These are phyloP conservation scores for Mortierella sp. DNA, from an alignment of 371 early-diverging fungal species.

Conservation along the genomic window DNA sequence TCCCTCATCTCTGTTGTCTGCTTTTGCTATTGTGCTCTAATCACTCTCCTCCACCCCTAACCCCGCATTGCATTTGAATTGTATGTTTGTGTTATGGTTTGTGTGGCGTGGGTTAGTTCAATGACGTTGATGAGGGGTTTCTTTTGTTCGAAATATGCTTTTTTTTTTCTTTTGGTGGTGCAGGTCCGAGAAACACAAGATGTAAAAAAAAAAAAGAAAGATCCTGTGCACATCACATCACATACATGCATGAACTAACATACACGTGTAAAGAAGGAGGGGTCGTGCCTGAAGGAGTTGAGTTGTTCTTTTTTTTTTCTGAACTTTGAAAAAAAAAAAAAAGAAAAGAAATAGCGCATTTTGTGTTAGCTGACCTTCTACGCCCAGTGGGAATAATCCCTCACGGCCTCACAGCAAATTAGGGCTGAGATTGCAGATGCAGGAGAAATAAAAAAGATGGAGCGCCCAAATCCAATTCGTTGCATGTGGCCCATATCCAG, in stretches of 20 bases:
- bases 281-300: background rate
- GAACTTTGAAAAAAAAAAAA: background rate
- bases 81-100: background rate
- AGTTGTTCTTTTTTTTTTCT: background rate
- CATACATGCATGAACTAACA: no score
- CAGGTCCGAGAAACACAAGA: background rate
- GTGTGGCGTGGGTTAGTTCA: background rate
- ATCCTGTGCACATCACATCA: background rate
- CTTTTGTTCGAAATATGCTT: background rate
- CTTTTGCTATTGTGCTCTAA: background rate
- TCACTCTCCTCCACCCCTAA: background rate
- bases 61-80: conserved; percentile 2
- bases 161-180: background rate
- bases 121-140: conserved; percentile 4
- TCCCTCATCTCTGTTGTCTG: background rate
- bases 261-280: no score
- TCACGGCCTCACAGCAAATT: background rate
- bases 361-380: conserved; percentile 3
- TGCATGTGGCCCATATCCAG: background rate
- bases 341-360: conserved; percentile 1
- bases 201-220: background rate
- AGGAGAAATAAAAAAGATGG: conserved; percentile 4
- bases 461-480: conserved; percentile 5
- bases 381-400: conserved; percentile 3
- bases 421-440: conserved; percentile 4